These are phyloP conservation scores for Nigrospora oryzae DNA, from an alignment of 2,329 filamentous ascomycete species.

Conservation along the genomic window DNA sequence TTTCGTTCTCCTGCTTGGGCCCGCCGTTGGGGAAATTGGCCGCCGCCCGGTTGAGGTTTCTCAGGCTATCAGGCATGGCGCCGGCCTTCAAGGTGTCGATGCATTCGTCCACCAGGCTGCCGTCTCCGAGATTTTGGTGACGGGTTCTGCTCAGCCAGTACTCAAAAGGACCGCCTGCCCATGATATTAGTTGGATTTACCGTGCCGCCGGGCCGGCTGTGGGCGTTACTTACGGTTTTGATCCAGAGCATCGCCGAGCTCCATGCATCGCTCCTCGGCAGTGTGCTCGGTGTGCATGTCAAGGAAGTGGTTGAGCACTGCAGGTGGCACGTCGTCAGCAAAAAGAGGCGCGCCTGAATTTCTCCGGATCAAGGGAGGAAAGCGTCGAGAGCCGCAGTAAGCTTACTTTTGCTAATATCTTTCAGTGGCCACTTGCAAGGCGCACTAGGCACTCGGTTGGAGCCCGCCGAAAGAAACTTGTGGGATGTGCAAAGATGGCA, in stretches of 20 bases:
- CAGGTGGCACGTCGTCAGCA: conserved; percentile 1
- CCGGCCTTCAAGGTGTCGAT: conserved; percentile 26
- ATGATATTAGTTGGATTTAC: background rate
- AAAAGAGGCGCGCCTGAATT: too few species aligned
- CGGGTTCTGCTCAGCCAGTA: conserved; percentile 37
- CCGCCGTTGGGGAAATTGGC: conserved; percentile 22
- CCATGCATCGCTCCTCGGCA: conserved; percentile 29
- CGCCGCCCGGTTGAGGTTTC: conserved; percentile 24
- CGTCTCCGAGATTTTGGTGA: conserved; percentile 24
- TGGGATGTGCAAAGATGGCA: conserved; percentile 33
- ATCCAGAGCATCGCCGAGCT: conserved; percentile 32
- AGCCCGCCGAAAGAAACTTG: conserved; percentile 32
- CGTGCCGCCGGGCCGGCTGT: too few species aligned
- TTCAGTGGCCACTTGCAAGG: conserved; percentile 38
- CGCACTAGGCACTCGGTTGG: conserved; percentile 29
- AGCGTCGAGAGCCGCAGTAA: too few species aligned
- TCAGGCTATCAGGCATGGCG: conserved; percentile 24
- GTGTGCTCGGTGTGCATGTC: conserved; percentile 35
- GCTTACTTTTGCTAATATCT: conserved; percentile 29
- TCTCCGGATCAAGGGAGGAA: too few species aligned
- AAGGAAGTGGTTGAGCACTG: conserved; percentile 34
- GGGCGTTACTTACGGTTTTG: conserved; percentile 27
- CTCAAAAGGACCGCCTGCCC: conserved; percentile 32
- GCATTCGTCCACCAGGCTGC: conserved; percentile 24
- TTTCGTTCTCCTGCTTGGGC: background rate